A percentile compares a stretch with the other conserved stretches of the same genome.
Evolutionary conservation across 108 stramenopile genomes (phyloP).

Genomic region (Pelagomonas calceolata): DNA sequence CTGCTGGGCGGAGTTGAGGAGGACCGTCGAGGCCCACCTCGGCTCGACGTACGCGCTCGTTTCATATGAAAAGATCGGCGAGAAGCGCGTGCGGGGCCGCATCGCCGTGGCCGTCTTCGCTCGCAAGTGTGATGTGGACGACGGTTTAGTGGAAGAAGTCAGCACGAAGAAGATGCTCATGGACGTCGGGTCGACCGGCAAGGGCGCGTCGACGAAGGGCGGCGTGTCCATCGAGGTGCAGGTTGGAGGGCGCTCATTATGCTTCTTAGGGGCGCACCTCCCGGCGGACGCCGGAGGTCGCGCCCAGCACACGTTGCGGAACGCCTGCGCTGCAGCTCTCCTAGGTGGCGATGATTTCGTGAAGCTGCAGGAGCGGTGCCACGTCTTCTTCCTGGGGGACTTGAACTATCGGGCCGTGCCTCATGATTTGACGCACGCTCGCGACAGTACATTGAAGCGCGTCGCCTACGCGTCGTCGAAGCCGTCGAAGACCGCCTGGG

Average conservation of each 20-base stretch:
- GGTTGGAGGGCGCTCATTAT: neutral
- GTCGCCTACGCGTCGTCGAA: neutral
- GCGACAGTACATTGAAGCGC: neutral
- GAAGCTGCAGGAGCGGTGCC: neutral
- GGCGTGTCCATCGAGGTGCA: neutral
- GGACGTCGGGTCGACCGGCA: neutral
- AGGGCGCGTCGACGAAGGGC: slow-evolving; percentile 4
- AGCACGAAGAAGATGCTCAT: neutral
- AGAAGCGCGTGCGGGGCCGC: slow-evolving; percentile 1
- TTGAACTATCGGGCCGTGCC: slow-evolving; percentile 4
- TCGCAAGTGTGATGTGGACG: neutral
- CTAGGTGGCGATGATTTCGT: neutral
- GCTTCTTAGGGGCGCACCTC: slow-evolving; percentile 5
- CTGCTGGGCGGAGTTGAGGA: neutral
- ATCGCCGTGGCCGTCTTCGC: slow-evolving; percentile 10
- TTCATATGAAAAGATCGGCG: too few relatives aligned
- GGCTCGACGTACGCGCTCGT: neutral
- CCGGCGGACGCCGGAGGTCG: neutral
- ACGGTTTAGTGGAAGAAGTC: neutral
- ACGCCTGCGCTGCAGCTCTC: neutral
- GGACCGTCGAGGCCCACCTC: neutral
- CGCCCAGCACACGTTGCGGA: neutral
- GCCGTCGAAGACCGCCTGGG: neutral
- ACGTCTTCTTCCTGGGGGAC: slow-evolving; percentile 5
- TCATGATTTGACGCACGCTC: neutral